Base-by-base conservation (phyloP, 495 filamentous ascomycete species). In the Hamigera avellanea region DNA sequence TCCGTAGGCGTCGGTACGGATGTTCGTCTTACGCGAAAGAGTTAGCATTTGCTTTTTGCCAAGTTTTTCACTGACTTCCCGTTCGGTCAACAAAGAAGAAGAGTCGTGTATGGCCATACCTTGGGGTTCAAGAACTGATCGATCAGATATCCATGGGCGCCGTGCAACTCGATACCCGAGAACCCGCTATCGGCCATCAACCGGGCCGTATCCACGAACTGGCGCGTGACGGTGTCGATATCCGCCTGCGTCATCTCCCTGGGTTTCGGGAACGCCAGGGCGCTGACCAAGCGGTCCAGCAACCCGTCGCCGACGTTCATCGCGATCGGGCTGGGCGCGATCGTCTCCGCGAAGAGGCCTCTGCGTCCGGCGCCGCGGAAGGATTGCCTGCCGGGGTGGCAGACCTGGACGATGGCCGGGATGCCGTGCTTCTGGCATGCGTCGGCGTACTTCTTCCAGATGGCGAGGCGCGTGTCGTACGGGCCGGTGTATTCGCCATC, bases 111-210 rank as follows among this genome's bases (percentile, higher is more conserved):
- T n/a, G n/a, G n/a, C 14, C 19, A 19, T 52, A 64, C 61, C 54
- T 65, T 65, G 14, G 46, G 35, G 39, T 49, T 65, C 1, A 65
- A 42, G 41, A 65, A 65, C 48, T 65, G 61, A 46, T 65, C 62
- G 14, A 76, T 52, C 28, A 79, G 52, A 53, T 76, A 79, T 17
- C 75, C 73, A 55, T 80, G 73, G 14, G 74, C 72, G 18, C 50
- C 67, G 54, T 78, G 73, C 21, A 78, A 49, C 53, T 78, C 64
- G 12, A 78, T 41, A 0, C 69, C 73, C 34, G 69, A 67, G 42
- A 76, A 73, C 1, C 74, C 74, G 26, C 61, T 62, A 37, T 62
- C 58, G 2, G 64, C 51, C 36, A 69, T 66, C 14, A 73, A 46
- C 9, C 53, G 40, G 2, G 68, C 68, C 0, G 69, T 60, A 41